Percentiles rank a stretch among this genome's conserved stretches.
Conservation (phyloP, 208 protist species). For the Wallacemonas sp. region DNA sequence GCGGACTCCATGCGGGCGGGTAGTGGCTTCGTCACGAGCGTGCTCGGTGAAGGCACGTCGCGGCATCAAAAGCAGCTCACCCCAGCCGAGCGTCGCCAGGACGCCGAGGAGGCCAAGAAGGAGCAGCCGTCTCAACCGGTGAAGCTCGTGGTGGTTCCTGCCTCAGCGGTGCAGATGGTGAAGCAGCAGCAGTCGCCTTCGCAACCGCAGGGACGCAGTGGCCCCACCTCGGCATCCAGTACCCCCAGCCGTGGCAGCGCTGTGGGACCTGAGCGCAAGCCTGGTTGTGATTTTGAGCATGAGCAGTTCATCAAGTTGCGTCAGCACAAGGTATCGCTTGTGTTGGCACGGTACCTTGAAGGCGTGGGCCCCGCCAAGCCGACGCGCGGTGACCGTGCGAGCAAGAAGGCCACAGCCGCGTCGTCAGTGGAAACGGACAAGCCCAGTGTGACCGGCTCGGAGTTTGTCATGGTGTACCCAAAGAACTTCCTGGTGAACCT, state of each 20-base stretch:
- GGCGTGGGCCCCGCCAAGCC: neutral
- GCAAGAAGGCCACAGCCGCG: neutral
- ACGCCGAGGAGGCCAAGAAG: slow-evolving; percentile 21
- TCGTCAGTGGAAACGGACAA: neutral
- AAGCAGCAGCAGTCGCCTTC: neutral
- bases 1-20: neutral
- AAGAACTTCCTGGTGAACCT: slow-evolving; percentile 64
- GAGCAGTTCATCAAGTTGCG: slow-evolving; percentile 10
- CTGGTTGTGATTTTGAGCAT: neutral
- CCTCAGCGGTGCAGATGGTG: neutral
- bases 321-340: neutral
- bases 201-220: neutral
- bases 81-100: slow-evolving; percentile 5
- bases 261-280: neutral
- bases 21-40: neutral
- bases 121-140: neutral
- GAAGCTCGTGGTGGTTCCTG: neutral
- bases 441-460: neutral
- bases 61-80: slow-evolving; percentile 8
- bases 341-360: neutral
- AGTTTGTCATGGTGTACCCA: slow-evolving; percentile 46
- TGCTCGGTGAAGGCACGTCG: neutral
- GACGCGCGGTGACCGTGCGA: neutral
- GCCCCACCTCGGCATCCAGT: neutral
- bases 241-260: neutral